phyloP scores from a whole-genome alignment of 1,284 basidiomycete genomes.

The Vanrija pseudolonga region DNA sequence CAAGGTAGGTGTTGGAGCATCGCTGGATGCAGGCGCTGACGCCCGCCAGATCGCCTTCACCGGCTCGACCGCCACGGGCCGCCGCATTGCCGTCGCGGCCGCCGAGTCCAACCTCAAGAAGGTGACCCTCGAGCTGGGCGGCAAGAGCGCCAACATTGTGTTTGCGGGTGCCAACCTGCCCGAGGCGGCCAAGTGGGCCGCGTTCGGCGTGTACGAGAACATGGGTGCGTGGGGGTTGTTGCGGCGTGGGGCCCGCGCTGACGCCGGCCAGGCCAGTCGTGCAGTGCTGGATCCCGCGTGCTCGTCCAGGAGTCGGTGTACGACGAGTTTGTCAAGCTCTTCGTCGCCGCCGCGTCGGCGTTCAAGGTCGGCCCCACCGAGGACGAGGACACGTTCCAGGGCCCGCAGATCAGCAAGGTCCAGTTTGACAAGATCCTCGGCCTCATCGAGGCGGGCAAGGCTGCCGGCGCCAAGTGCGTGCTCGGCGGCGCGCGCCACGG shows the following conservation, averaged over 20 bases:
- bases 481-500: slow-evolving; percentile 61
- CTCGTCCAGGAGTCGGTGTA: slow-evolving; percentile 75
- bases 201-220: slow-evolving; percentile 2
- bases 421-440: slow-evolving; percentile 82
- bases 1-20: slow-evolving; percentile 51
- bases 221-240: not conserved
- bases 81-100: slow-evolving; percentile 77
- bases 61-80: slow-evolving; percentile 67
- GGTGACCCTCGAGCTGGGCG: slow-evolving; percentile 53
- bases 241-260: no score
- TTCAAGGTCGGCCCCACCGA: slow-evolving; percentile 70
- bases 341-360: slow-evolving; percentile 62
- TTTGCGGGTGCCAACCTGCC: not conserved
- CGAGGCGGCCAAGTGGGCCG: not conserved
- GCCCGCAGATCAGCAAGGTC: slow-evolving; percentile 71
- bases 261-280: slow-evolving; percentile 37
- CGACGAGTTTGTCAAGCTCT: slow-evolving; percentile 67
- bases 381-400: slow-evolving; percentile 65
- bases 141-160: slow-evolving; percentile 24
- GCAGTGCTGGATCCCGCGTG: slow-evolving; percentile 52
- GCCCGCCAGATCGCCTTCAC: slow-evolving; percentile 50
- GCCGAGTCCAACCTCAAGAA: slow-evolving; percentile 62
- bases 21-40: no score
- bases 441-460: slow-evolving; percentile 78
- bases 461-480: slow-evolving; percentile 68